A percentile compares a stretch with the other conserved stretches of the same genome.
phyloP scores from a whole-genome alignment of 2,329 filamentous ascomycete genomes.

The Hypocrella siamensis region DNA sequence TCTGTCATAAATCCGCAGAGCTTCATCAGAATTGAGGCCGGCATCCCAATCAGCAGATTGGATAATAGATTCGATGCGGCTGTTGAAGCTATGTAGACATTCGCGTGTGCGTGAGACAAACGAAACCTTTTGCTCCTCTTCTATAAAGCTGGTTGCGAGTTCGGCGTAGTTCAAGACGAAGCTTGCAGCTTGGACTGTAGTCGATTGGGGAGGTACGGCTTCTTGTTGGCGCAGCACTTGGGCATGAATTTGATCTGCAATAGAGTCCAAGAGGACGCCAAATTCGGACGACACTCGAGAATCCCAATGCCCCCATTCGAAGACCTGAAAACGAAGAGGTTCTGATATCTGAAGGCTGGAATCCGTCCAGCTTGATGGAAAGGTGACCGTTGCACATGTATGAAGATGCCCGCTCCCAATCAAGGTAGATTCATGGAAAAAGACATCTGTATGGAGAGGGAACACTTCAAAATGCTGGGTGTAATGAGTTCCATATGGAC shows the following conservation, averaged over 20 bases:
- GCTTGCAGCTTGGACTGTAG: slow-evolving; percentile 15
- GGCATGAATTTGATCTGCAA: slow-evolving; percentile 29
- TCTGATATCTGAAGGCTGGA: slow-evolving; percentile 22
- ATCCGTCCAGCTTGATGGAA: slow-evolving; percentile 7
- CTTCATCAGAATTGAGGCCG: slow-evolving; percentile 3
- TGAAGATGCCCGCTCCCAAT: slow-evolving; percentile 32
- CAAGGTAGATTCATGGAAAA: slow-evolving; percentile 44
- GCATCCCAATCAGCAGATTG: slow-evolving; percentile 1
- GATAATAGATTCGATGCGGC: slow-evolving; percentile 11
- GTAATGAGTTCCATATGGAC: slow-evolving; percentile 45
- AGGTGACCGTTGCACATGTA: slow-evolving; percentile 17
- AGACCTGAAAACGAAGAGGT: slow-evolving; percentile 28
- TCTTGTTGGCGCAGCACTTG: background rate
- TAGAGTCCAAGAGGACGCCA: slow-evolving; percentile 43
- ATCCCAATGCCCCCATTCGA: slow-evolving; percentile 42
- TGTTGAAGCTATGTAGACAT: slow-evolving; percentile 23
- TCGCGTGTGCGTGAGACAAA: slow-evolving; percentile 29
- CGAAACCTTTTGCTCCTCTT: slow-evolving; percentile 17
- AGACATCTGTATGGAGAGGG: slow-evolving; percentile 37
- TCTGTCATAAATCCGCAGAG: slow-evolving; percentile 13
- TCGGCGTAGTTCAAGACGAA: slow-evolving; percentile 35
- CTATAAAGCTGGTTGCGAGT: slow-evolving; percentile 22
- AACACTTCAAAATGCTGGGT: slow-evolving; percentile 48
- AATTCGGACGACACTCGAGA: slow-evolving; percentile 44
- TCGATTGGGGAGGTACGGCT: slow-evolving; percentile 3